Base-by-base conservation (phyloP, 805 yeast species). In the Schwanniomyces polymorphus region DNA sequence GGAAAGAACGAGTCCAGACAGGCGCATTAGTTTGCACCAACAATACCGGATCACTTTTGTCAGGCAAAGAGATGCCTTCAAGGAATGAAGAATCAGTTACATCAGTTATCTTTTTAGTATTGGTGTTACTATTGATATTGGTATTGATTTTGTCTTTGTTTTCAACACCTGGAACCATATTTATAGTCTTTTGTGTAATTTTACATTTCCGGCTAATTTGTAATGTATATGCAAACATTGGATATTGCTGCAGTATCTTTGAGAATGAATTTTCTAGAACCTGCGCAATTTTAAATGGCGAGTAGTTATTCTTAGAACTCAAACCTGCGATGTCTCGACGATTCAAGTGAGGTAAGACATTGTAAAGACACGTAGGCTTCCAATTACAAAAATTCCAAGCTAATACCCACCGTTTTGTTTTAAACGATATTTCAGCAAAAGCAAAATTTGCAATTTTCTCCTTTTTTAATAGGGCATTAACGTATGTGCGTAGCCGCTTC, bases 401-500 rank as follows among this genome's bases (percentile, higher is more conserved):
- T 8, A 57, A 18, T 1, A 59, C 45, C 60, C 60, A 56, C 16
- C 63, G 44, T 9, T 49, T 49, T 2, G 61, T 59, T 7, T 38
- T 47, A 27, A 43, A 47, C 16, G 28, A 6, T 6, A 44, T 35
- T 21, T 26, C 41, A 43, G 38, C 53, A 29, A 26, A 49, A 45
- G 27, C 50, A 18, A 42, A 44, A 37, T 35, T 31, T n/a, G 23
- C 14, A 14, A 44, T 25, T 8, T n/a, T 27, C 18, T 43, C 29
- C 39, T 28, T 8, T 34, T 23, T 33, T 2, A 3, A 21, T 10
- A 21, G 46, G 21, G 18, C 45, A 42, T 16, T 18, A 10, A 25
- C 47, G 38, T 25, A 53, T 6, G 7, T 10, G 34, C 25, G 27
- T 7, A 39, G 17, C 9, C n/a, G 23, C 26, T 46, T 34, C 25